Evolutionary conservation across 208 protist species (phyloP), one percentile per base, ranked within the genome.

Genomic region (Trypanosoma conorhini): DNA sequence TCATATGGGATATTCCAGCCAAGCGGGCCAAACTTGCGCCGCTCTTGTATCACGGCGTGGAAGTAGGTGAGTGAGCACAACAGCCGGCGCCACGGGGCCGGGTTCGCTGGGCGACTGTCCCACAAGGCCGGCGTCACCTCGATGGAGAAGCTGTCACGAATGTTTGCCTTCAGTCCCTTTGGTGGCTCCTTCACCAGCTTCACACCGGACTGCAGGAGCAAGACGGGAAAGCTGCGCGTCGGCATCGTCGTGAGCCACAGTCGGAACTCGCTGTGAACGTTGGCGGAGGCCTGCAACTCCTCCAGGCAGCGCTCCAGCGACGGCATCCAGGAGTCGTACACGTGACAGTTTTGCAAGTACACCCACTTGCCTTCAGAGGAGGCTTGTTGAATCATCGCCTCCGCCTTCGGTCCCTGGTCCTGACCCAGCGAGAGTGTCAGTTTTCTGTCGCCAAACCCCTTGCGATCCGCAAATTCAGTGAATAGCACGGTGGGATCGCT

Each of bases 141-240:
- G 22, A 76, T 70, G 15, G 81, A 56, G 77, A 98, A 94, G 31
- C 87, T 91, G 59, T 96, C 85, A 35, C 87, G 84, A 66, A 99
- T 85, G 80, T 99, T 99, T 21, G 93, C 92, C 77, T 97, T 97
- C 30, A 99, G 66, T 40, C 97, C 97, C 71, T 96, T 97, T 30
- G 98, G 98, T 12, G 98, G 96, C 79, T 99, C 98, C 80, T 98
- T 98, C 28, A 98, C 97, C 59, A 99, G 82, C 83, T 99, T 99
- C 70, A 99, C 87, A 72, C 96, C 93, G 50, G 88, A 93, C 79
- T 98, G 96, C 52, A 99, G 88, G 30, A 99, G 87, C 65, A 96
- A 74, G 51, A 97, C 90, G 3, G 98, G 98, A 82, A 99, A 99
- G 59, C 64, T 74, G 1, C 75, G 31, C 4, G 90, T 88, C 38